Conservation (phyloP, 2,329 filamentous ascomycete genomes). For the Pestalotiopsis sp. region DNA sequence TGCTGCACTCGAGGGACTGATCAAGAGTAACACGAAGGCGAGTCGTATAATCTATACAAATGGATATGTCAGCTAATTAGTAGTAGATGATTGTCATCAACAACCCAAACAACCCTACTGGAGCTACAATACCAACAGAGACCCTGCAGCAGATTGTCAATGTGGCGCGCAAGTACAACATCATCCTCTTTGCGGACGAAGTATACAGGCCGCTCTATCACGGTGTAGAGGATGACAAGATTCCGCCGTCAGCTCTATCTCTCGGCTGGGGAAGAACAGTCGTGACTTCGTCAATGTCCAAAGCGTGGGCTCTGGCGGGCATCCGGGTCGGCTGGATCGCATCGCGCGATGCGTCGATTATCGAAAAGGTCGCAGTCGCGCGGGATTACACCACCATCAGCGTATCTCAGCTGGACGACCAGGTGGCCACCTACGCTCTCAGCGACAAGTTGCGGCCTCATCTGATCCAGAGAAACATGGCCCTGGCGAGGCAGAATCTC, state of each 20-base stretch:
- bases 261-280: conserved; percentile 72
- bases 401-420: conserved; percentile 80
- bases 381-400: conserved; percentile 86
- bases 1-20: conserved; percentile 62
- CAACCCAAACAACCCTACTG: conserved; percentile 84
- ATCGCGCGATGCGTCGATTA: conserved; percentile 60
- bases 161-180: conserved; percentile 60
- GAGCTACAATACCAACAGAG: conserved; percentile 63
- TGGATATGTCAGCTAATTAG: not conserved
- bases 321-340: conserved; percentile 84
- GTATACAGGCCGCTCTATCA: conserved; percentile 86
- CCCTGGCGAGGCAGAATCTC: conserved; percentile 61
- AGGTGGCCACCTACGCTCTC: conserved; percentile 74
- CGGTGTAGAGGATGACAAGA: conserved; percentile 47
- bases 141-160: conserved; percentile 62
- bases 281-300: conserved; percentile 79
- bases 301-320: conserved; percentile 81
- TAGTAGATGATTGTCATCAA: conserved; percentile 55
- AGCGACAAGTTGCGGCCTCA: conserved; percentile 41
- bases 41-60: not conserved
- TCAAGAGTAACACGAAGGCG: conserved; percentile 67
- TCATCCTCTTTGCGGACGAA: conserved; percentile 75
- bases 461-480: conserved; percentile 59
- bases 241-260: conserved; percentile 67
- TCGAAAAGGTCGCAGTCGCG: conserved; percentile 62